Base-by-base conservation (phyloP, 169 alveolate genomes). In the Plasmodium reichenowi region DNA sequence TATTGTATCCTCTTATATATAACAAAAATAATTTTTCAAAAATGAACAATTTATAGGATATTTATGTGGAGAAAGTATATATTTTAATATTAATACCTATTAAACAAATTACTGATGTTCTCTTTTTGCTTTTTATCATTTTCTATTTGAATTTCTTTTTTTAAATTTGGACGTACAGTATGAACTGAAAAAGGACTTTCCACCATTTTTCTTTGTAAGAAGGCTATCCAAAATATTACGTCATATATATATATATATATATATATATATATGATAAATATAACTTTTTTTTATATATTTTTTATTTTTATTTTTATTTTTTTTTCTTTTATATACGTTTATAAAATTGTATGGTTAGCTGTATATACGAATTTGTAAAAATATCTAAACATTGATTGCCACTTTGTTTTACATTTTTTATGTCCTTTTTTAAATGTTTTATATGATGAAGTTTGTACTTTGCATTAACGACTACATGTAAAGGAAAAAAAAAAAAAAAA, bases 341-440 rank as follows among this genome's bases (percentile, higher is more conserved):
- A 26, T 78, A 78, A 66, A 78, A 78, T 58, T 78, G 64, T 12
- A 78, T 66, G 13, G 89, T 78, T 71, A 78, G 60, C 24, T 64
- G 20, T 48, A 78, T 15, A 60, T 78, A 78, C 17, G 89, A 47
- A 45, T 47, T 60, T 15, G 26, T 24, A 24, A 48, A 78, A 56
- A 66, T 47, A 15, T 50, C 50, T n/a, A 38, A 24, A 10, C 47
- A 52, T 24, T 78, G 78, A 45, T 20, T 45, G 12, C 54, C 70
- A 50, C 20, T 67, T n/a, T 78, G 72, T 58, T 38, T 5, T 43
- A 24, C 68, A 29, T 38, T 66, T 66, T 78, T 63, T 12, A 54
- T 59, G 29, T 74, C 88, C 26, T 67, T 67, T 66, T 74, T 74
- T 59, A 13, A 59, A 15, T 12, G 15, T n/a, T 78, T 45, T 24